Evolutionary conservation across 192 early-diverging fungal species (phyloP).

Genomic region (Phlyctochytrium arcticum): DNA sequence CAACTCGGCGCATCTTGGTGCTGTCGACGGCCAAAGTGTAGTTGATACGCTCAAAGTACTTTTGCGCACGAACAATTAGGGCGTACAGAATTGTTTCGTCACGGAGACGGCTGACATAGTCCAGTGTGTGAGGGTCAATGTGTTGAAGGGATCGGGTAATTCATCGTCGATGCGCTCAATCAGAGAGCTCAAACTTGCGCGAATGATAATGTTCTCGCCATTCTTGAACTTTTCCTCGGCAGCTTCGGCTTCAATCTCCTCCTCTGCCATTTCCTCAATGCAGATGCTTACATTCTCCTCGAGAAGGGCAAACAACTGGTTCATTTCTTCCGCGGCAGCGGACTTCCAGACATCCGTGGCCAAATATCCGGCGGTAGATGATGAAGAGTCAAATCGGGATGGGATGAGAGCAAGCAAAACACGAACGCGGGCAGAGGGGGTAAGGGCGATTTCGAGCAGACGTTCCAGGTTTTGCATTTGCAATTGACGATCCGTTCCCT

Average conservation of each 20-base stretch:
- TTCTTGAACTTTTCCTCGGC: conserved; percentile 52
- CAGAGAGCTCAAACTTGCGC: conserved; percentile 80
- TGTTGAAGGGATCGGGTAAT: conserved; percentile 92
- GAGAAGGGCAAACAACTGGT: conserved; percentile 71
- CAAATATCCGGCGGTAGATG: conserved; percentile 66
- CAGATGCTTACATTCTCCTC: conserved; percentile 69
- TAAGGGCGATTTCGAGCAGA: conserved; percentile 58
- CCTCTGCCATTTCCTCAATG: conserved; percentile 67
- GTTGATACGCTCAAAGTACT: conserved; percentile 74
- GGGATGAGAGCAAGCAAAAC: conserved; percentile 85
- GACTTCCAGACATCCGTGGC: conserved; percentile 75
- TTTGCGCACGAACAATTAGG: conserved; percentile 80
- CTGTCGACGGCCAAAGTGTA: conserved; percentile 58
- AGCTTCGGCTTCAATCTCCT: conserved; percentile 44
- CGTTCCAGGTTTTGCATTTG: conserved; percentile 66
- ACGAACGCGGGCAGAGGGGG: conserved; percentile 74
- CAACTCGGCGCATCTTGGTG: conserved; percentile 80
- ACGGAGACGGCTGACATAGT: conserved; percentile 91
- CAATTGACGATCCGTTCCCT: conserved; percentile 82
- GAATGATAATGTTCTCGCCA: conserved; percentile 58
- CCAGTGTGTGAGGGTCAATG: conserved; percentile 95
- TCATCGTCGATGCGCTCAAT: conserved; percentile 96
- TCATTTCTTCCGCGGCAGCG: conserved; percentile 56
- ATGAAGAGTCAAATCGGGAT: conserved; percentile 80
- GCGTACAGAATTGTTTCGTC: conserved; percentile 86